Base-by-base conservation (phyloP, 2,329 filamentous ascomycete genomes). In the Colletotrichum plurivorum region DNA sequence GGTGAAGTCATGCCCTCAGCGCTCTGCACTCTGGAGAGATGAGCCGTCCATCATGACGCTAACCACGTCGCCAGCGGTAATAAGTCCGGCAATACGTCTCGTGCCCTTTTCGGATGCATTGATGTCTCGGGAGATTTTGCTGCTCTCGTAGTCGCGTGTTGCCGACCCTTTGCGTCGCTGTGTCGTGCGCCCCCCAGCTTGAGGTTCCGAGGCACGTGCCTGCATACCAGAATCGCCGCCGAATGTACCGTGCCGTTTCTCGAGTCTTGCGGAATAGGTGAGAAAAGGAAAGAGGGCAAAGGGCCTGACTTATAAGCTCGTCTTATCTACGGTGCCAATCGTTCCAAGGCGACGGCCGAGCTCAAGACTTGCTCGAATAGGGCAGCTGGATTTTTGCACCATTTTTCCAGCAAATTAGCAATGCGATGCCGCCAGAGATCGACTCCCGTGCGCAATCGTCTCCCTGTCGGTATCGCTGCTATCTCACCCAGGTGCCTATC, bases 361-460 rank as follows among this genome's bases (percentile, higher is more conserved):
- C 53, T 7, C 20, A 68, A 46, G 52, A 68, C 57, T 54, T 63
- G 67, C 56, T 68, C 51, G 18, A 68, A 62, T 70, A 63, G 36
- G 67, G 67, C 64, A 70, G 67, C 67, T 70, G 63, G 63, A 48
- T 63, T 27, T 68, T 70, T 68, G 67, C 63, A 63, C 58, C 67
- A 68, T 63, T 55, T 54, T 54, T 41, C 20, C 20, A 68, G 53
- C 57, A 70, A 63, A 70, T 70, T 63, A 63, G 67, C 67, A 62
- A 65, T 63, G 53, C 53, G 52, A 68, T 67, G 63, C 57, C 63
- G 63, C 67, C 56, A 67, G 57, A 58, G 53, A 70, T 70, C 63
- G 63, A 27, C 67, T 70, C 52, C 51, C 52, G 54, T 61, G 67
- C 67, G 55, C 67, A 69, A 69, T 69, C 67, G 52, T 61, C 22